These are phyloP conservation scores for Cardiospermum halicacabum DNA, from an alignment of 345 rosid species.

Conservation along the genomic window DNA sequence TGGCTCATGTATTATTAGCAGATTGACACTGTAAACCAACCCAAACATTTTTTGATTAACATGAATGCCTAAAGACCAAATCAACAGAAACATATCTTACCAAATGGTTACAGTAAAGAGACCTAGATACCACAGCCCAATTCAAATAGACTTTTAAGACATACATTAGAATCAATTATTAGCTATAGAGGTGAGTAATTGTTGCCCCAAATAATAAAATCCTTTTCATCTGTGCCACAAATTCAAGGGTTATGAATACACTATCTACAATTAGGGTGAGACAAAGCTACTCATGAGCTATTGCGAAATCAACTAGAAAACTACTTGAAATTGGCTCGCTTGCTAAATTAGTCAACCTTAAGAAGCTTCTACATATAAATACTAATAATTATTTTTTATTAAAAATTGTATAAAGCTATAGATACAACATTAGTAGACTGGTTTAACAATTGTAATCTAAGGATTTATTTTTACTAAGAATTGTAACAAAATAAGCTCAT, in stretches of 20 bases:
- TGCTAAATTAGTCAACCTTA: no score
- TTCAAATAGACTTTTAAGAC: background rate
- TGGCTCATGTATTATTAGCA: constrained; percentile 2
- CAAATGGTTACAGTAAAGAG: background rate
- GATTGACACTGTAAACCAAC: background rate
- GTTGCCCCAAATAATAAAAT: background rate
- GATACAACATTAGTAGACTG: no score
- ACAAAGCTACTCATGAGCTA: no score
- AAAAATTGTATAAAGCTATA: no score
- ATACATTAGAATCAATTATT: background rate
- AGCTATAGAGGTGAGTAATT: background rate
- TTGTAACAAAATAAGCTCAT: no score
- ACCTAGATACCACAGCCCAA: background rate
- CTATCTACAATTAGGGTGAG: no score
- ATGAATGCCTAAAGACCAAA: background rate
- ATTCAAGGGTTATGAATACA: background rate
- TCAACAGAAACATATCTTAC: background rate
- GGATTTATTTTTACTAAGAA: no score
- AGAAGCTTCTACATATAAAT: no score
- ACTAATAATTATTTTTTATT: no score
- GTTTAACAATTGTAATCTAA: no score
- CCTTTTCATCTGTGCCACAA: background rate
- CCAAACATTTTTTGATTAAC: background rate
- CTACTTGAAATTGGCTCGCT: no score
- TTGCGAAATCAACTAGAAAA: no score